Evolutionary conservation across 2,329 filamentous ascomycete genomes (phyloP), one percentile per base, ranked within the genome.

Genomic region (Blumeria graminis): DNA sequence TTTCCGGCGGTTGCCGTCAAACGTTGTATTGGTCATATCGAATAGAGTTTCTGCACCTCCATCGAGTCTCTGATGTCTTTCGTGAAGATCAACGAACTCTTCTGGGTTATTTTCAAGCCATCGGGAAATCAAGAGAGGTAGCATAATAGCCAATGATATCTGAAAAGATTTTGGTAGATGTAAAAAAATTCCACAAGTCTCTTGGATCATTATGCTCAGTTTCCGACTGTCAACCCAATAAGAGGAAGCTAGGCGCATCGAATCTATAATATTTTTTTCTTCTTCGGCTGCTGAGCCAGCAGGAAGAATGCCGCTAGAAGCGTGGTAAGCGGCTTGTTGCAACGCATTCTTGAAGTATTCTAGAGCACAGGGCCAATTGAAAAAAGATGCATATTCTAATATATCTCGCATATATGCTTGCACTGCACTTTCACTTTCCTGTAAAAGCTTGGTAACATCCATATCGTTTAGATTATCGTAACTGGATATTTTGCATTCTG

Each of bases 21-120:
- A 72, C 33, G 80, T 73, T 3, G 76, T 77, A 60, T 78, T 74
- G 5, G 77, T 74, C 77, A 84, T 83, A 62, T 84, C 81, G 63
- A 84, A 83, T 28, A 84, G 70, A 0, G 78, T 82, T 63, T 84
- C 81, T 5, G 78, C 75, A 9, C 76, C 77, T 52, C 75, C 77
- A 61, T 83, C 80, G n/a, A 83, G 71, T 62, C 77, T 74, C 62
- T 73, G 77, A 60, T 77, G 76, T 58, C 72, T 71, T 14, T 73
- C 72, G 65, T 84, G 81, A 57, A 83, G 69, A 57, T 75, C 72
- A 51, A 82, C 74, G 64, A 84, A 84, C 65, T 84, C 80, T 38
- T 73, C 68, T 1, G 81, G 80, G 60, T 76, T 77, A 9, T 78
- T 74, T 62, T 82, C 78, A 38, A 84, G 72, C 81, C 81, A 84